Base-by-base conservation (phyloP, 192 early-diverging fungal species). In the Coemansia sp. region DNA sequence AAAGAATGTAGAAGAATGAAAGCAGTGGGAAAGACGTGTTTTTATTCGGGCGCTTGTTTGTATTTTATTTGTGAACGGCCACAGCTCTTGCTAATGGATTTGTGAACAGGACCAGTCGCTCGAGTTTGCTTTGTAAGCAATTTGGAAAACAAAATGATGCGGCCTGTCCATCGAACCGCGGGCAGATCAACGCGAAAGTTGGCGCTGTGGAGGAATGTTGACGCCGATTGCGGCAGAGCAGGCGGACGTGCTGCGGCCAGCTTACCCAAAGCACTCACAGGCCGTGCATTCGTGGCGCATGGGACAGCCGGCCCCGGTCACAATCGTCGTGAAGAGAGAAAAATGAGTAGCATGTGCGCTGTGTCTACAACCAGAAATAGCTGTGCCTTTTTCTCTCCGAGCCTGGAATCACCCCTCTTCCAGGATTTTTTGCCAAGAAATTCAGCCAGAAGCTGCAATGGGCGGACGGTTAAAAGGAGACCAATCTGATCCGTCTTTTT, bases 341-440 rank as follows among this genome's bases (percentile, higher is more conserved):
- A 53, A 53, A 31, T 16, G 29, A 10, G 14, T 19, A 31, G 50
- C 31, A 32, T 53, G 28, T 29, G 50, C 19, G 1, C 30, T 32
- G 30, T 27, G 18, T 6, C 27, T n/a, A 16, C 29, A 53, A 32
- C 7, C 50, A 53, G 50, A 46, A 58, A 58, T 24, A 27, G 25
- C 28, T 44, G 44, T 28, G 23, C 27, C 21, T 49, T 25, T 49
- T 49, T 49, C 12, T 47, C 24, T 27, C 47, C 47, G 22, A 16
- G 23, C 23, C 45, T 47, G 22, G 56, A 58, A 18, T 19, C 28
- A 46, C 24, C 19, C 23, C 31, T 30, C 23, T 24, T 29, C 27
- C 53, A 23, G 18, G 4, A 16, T 45, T 58, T 62, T 52, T 27
- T 59, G 58, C 58, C 45, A 48, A 60, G 48, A 60, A 60, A 60